These are phyloP conservation scores for Saccharomyces hybrid DNA, from an alignment of 1,139 yeast genomes.

Conservation along the genomic window DNA sequence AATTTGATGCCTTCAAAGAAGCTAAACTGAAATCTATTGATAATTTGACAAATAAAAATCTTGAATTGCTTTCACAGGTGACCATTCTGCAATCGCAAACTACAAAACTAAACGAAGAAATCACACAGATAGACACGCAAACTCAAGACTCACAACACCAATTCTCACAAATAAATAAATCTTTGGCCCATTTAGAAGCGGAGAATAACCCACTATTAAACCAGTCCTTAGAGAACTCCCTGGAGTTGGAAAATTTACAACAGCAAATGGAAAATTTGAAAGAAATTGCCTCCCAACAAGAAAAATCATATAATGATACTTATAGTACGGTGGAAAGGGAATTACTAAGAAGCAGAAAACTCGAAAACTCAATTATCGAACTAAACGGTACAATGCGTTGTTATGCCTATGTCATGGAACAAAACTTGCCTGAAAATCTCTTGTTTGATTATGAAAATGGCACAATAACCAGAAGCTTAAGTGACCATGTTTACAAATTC, in stretches of 20 bases:
- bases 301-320: constrained; percentile 19
- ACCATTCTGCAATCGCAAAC: constrained; percentile 4
- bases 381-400: constrained; percentile 34
- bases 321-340: constrained; percentile 30
- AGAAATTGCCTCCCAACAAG: constrained; percentile 16
- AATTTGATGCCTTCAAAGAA: constrained; percentile 7
- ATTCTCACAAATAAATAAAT: constrained; percentile 9
- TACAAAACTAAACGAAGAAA: constrained; percentile 7
- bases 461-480: constrained; percentile 1
- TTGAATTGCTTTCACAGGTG: constrained; percentile 9
- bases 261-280: constrained; percentile 11
- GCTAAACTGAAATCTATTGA: constrained; percentile 9
- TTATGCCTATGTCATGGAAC: constrained; percentile 20
- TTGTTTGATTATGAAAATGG: constrained; percentile 16
- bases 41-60: constrained; percentile 10
- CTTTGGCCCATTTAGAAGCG: constrained; percentile 11
- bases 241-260: constrained; percentile 6
- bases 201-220: constrained; percentile 6
- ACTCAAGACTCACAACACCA: constrained; percentile 8
- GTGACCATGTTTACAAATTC: constrained; percentile 7
- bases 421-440: constrained; percentile 3
- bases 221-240: neutral
- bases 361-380: constrained; percentile 50
- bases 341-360: constrained; percentile 34
- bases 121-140: constrained; percentile 7